Evolutionary conservation across 148 eudicot species (phyloP).

Genomic region (Rhododendron kiyosumense): DNA sequence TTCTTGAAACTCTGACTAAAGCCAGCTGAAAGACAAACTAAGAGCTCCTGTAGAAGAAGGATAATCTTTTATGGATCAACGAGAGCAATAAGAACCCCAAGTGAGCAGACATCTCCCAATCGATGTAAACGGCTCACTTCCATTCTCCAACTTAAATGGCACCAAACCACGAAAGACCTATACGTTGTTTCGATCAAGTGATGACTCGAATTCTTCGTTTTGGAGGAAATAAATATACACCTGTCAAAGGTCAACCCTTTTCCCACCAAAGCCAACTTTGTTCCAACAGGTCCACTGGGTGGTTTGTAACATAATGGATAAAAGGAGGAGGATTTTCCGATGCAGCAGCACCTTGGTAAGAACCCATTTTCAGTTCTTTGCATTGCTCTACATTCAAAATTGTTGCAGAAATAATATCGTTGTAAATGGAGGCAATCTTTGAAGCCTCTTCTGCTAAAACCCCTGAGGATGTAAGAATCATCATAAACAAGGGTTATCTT

Average conservation of each 20-base stretch:
- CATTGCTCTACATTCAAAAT: constrained; percentile 77
- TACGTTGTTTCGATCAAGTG: background rate
- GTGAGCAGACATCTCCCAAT: background rate
- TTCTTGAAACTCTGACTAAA: no score
- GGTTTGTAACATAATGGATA: constrained; percentile 95
- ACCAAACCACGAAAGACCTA: background rate
- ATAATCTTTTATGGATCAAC: background rate
- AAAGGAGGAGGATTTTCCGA: constrained; percentile 89
- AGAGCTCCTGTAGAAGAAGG: background rate
- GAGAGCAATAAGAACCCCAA: background rate
- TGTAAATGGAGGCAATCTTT: constrained; percentile 66
- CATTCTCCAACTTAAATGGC: background rate
- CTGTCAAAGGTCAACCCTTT: constrained; percentile 98
- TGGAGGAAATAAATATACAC: constrained; percentile 15
- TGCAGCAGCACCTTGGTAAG: constrained; percentile 94
- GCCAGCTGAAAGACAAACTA: background rate
- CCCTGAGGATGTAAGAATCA: constrained; percentile 32
- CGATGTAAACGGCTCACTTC: background rate
- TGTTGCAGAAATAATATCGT: constrained; percentile 74
- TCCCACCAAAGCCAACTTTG: constrained; percentile 89
- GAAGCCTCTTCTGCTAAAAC: constrained; percentile 89
- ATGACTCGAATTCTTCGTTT: background rate
- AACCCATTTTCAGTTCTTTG: constrained; percentile 91
- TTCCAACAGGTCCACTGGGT: constrained; percentile 51
- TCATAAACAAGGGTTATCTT: background rate